Base-by-base conservation (phyloP, 1,284 basidiomycete species). In the Moesziomyces antarcticus region DNA sequence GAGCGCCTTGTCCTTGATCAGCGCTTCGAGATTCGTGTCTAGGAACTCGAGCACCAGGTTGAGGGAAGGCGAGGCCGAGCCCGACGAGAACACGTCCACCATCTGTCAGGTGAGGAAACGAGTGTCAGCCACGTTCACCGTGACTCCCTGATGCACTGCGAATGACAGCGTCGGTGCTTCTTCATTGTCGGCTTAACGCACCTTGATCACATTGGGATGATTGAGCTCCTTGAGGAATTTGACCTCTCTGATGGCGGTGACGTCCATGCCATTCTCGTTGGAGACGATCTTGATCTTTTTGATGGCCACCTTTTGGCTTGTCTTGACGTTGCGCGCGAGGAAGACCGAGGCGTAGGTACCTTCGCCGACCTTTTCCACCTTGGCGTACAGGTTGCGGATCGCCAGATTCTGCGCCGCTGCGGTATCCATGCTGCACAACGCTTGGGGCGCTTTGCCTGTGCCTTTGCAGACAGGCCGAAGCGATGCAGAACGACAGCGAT, bases 11-110 rank as follows among this genome's bases (percentile, higher is more conserved):
- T 99, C 95, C 83, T 94, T 94, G 85, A 99, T 97, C 74, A 99
- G 91, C 79, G 93, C 93, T 85, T 99, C 97, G 30, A 99, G 88
- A 85, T 99, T 96, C n/a, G 93, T 95, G 77, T 97, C 93, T 50
- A 99, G 88, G 85, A 96, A 99, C 84, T 99, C 97, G 22, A 99
- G 89, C 22, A 99, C 97, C 46, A 99, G 90, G 84, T 99, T 99
- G 69, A 99, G 88, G 82, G 97, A 97, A 1, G 76, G 80, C 3
- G 75, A 72, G 1, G 64, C 48, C 13, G 91, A 92, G 85, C 97
- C 97, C 9, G 93, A 92, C 0, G 95, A 97, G 85, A 97, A 99
- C 18, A 99, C 96, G 81, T 98, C 96, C 44, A 98, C 88, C 43
- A 99, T 89, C 94, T 97, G 76, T 2, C 37, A 16, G 18, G 3